Base-by-base conservation (phyloP, 1,139 yeast genomes). In the Saccharomyces hybrid region DNA sequence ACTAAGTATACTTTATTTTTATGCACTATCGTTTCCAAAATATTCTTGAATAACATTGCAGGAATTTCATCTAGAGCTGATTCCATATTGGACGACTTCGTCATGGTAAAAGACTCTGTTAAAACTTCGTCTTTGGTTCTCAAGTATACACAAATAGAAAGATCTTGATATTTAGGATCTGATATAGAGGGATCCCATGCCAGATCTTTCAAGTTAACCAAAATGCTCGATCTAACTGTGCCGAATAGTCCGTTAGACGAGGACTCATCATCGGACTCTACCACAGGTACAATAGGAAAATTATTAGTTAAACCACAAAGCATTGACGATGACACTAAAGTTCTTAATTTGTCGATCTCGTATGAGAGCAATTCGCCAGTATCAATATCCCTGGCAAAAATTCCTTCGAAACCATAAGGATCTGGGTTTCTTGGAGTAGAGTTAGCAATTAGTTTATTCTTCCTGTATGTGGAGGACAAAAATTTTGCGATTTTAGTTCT, bases 151-250 rank as follows among this genome's bases (percentile, higher is more conserved):
- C 84, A 83, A 2, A 91, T 93, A 48, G 82, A 82, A 79, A 84
- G 77, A 48, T 88, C 88, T 11, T 80, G 76, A 61, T 85, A 83
- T 44, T 81, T 80, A 13, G 90, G 89, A 56, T 81, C 80, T 63
- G 78, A 76, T 56, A 75, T 77, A 6, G 84, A 77, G 1, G 87
- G 77, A 44, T 71, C 76, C 31, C 88, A 87, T 29, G 76, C 72
- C 47, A 88, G 88, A 34, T 88, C 80, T 65, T 84, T 84, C 70
- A 88, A 85, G 68, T 88, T 95, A 49, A 88, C 90, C 67, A 88
- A 72, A 58, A 89, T 80, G 67, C 88, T 93, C 1, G 90, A 84
- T 4, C 81, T 77, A 5, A 78, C 80, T 47, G 76, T 76, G 51
- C 70, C 69, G 60, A 82, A 80, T 55, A 76, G 76, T 51, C 72